A percentile compares a stretch with the other conserved stretches of the same genome.
Evolutionary conservation across 768 basidiomycete species (phyloP).

Genomic region (Phanerochaete sordida): DNA sequence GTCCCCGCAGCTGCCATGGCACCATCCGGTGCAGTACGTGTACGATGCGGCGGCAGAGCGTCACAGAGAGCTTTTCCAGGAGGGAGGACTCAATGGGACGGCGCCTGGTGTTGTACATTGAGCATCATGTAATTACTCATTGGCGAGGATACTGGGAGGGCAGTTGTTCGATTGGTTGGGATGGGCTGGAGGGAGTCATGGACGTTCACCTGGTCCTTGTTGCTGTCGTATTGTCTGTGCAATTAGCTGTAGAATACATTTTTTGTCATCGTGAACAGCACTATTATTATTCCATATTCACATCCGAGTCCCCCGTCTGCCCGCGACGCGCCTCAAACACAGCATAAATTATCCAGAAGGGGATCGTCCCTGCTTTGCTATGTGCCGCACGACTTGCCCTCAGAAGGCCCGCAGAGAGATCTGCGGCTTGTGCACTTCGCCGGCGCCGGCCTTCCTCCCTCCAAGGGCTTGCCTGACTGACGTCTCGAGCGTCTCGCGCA

Average conservation of each 20-base stretch:
- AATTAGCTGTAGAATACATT: conserved; percentile 2
- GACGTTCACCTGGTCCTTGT: background rate
- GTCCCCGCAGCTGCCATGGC: conserved; percentile 30
- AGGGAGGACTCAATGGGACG: conserved; percentile 25
- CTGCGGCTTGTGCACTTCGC: conserved; percentile 57
- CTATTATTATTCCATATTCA: background rate
- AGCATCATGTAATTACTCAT: no score
- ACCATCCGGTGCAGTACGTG: conserved; percentile 65
- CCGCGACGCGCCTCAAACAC: background rate
- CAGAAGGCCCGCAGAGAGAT: conserved; percentile 75
- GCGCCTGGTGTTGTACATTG: background rate
- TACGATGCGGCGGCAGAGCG: conserved; percentile 92
- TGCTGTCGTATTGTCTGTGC: background rate
- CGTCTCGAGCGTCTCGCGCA: conserved; percentile 65
- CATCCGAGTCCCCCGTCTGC: background rate
- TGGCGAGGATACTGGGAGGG: background rate
- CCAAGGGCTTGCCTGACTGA: conserved; percentile 76
- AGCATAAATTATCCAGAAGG: background rate
- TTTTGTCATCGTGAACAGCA: background rate
- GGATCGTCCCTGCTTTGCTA: background rate
- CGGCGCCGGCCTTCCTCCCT: conserved; percentile 34
- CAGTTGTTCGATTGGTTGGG: background rate
- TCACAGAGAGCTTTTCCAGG: conserved; percentile 53
- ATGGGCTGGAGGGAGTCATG: background rate
- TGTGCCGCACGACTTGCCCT: background rate